These are phyloP conservation scores for Pythium brachiatum DNA, from an alignment of 352 stramenopile species.

Conservation along the genomic window DNA sequence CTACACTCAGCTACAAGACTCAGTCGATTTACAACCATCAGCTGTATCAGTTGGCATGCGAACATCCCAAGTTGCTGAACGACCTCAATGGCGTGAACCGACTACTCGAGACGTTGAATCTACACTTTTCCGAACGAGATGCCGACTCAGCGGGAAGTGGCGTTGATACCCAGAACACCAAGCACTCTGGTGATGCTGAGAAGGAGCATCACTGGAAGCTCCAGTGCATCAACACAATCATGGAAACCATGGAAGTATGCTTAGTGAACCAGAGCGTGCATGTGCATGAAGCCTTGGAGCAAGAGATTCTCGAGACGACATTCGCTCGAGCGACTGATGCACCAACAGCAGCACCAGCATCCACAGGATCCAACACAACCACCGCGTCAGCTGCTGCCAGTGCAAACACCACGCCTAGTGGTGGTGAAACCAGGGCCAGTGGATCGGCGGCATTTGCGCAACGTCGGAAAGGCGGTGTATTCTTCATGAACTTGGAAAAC, in stretches of 20 bases:
- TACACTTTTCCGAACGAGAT: constrained; percentile 37
- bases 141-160: neutral
- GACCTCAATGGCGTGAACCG: constrained; percentile 58
- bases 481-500: constrained; percentile 72
- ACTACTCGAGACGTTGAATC: constrained; percentile 58
- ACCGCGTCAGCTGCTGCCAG: neutral
- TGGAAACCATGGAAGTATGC: constrained; percentile 75
- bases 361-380: neutral
- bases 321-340: constrained; percentile 36
- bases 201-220: constrained; percentile 73
- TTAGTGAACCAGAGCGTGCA: constrained; percentile 75
- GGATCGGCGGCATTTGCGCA: constrained; percentile 18
- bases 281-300: constrained; percentile 60
- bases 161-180: constrained; percentile 36
- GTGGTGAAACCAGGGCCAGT: neutral
- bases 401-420: neutral
- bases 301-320: constrained; percentile 69
- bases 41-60: constrained; percentile 65
- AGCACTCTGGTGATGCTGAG: constrained; percentile 25
- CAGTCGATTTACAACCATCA: constrained; percentile 84
- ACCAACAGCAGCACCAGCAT: constrained; percentile 11
- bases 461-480: constrained; percentile 51
- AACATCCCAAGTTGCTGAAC: constrained; percentile 65
- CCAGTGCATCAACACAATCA: constrained; percentile 71
- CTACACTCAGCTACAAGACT: constrained; percentile 57